Evolutionary conservation across 768 basidiomycete species (phyloP), one percentile per base, ranked within the genome.

Genomic region (Rhodocollybia butyracea): DNA sequence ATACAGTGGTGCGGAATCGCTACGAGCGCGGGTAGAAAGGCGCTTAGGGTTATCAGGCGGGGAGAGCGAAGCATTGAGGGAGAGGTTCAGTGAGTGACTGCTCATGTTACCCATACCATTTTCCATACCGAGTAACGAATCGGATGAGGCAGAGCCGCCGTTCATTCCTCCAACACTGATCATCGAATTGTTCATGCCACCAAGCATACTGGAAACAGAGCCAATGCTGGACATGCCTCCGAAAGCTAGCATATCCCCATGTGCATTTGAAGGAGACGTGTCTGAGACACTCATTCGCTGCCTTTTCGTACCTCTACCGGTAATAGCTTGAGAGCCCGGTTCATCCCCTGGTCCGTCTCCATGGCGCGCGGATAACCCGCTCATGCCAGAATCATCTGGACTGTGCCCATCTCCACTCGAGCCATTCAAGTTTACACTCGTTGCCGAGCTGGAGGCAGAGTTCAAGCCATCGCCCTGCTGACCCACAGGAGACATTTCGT

Each of bases 1-100:
- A 40, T 85, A 85, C 31, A 88, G 68, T 36, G 86, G 86, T 17
- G 86, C 82, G 30, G 81, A 83, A 62, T 88, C 86, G 62, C 85
- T 86, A 62, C 86, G 69, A 30, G 85, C 85, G n/a, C 86, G 75
- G 50, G 77, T 74, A 46, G 73, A 64, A 17, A 50, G 32, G 13
- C 65, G 76, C 77, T 68, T 77, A 77, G 57, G 70, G 46, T 54
- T 51, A 24, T 56, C 45, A 22, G 51, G 27, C 41, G 17, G 36
- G 24, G 30, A 48, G 24, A 22, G 53, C 56, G 26, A 59, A 50
- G 19, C 61, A 46, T 66, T 68, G 57, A 67, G 51, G 21, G 50
- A 63, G 17, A 64, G 38, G 51, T 53, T 53, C 29, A 53, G 12
- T 15, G 51, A 26, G 27, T 53, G 51, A 27, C 34, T 38, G 26